phyloP scores from a whole-genome alignment of 2,329 filamentous ascomycete species.

The Pseudogymnoascus pannorum region DNA sequence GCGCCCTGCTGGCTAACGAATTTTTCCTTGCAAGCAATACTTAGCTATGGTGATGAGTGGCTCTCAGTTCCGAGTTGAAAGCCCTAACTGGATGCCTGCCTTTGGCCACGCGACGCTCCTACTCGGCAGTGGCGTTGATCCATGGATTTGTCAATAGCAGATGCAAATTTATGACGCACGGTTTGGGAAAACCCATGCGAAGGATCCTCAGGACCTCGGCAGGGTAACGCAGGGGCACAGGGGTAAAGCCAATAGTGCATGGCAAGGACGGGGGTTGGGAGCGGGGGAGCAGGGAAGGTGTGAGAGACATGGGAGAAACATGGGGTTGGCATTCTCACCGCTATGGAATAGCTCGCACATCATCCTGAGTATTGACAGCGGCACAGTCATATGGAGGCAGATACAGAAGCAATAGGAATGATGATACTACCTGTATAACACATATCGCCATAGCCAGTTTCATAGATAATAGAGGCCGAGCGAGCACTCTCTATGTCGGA shows the following conservation, averaged over 20 bases:
- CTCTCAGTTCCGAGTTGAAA: neutral
- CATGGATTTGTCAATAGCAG: neutral
- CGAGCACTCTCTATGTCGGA: neutral
- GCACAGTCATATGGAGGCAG: neutral
- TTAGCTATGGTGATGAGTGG: neutral
- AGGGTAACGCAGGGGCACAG: neutral
- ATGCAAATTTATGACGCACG: neutral
- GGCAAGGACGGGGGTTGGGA: neutral
- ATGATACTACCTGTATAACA: neutral
- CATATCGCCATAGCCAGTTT: neutral
- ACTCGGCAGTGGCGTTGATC: neutral
- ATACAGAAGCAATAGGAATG: too few relatives aligned
- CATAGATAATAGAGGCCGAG: neutral
- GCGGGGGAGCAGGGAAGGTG: neutral
- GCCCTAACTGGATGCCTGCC: neutral
- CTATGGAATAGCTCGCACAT: neutral
- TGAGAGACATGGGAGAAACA: neutral
- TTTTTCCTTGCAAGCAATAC: neutral
- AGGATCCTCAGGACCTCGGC: neutral
- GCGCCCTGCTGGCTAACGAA: neutral
- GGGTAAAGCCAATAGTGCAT: neutral
- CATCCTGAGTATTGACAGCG: constrained; percentile 7
- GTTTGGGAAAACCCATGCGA: neutral
- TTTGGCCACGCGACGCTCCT: neutral
- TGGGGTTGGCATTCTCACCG: neutral